Conservation (phyloP, 495 filamentous ascomycete species). For the Xylaria telfairii region DNA sequence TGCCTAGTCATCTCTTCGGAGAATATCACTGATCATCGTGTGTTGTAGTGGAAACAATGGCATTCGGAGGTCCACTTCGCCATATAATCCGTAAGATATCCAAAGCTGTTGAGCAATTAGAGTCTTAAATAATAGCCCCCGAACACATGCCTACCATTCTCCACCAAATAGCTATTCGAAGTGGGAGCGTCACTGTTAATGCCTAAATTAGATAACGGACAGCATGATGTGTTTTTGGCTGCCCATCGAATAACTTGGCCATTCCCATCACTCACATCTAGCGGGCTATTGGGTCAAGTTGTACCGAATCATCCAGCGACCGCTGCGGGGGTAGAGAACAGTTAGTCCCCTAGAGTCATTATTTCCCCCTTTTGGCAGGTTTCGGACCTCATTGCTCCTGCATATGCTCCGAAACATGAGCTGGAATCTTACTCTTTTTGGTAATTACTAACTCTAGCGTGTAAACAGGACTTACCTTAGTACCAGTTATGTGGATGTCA, state of each 20-base stretch:
- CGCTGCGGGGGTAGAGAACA: background rate
- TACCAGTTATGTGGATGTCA: background rate
- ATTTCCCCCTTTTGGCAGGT: too few species aligned
- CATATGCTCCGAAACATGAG: too few species aligned
- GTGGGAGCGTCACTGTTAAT: background rate
- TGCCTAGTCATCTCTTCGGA: background rate
- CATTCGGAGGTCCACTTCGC: conserved; percentile 5
- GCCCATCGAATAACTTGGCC: conserved; percentile 3
- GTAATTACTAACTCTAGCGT: too few species aligned
- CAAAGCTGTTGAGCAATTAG: background rate
- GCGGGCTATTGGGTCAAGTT: background rate
- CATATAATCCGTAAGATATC: background rate
- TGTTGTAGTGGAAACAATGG: background rate
- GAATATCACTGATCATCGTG: background rate
- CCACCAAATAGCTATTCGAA: background rate
- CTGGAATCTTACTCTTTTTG: too few species aligned
- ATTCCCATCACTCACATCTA: background rate
- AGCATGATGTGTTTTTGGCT: background rate
- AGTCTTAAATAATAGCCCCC: background rate
- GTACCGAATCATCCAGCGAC: background rate
- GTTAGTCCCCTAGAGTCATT: too few species aligned
- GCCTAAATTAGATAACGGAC: background rate
- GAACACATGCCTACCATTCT: background rate
- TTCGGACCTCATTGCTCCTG: too few species aligned
- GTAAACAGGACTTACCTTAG: background rate